phyloP scores from a whole-genome alignment of 768 basidiomycete genomes.

The Suillus fuscotomentosus region DNA sequence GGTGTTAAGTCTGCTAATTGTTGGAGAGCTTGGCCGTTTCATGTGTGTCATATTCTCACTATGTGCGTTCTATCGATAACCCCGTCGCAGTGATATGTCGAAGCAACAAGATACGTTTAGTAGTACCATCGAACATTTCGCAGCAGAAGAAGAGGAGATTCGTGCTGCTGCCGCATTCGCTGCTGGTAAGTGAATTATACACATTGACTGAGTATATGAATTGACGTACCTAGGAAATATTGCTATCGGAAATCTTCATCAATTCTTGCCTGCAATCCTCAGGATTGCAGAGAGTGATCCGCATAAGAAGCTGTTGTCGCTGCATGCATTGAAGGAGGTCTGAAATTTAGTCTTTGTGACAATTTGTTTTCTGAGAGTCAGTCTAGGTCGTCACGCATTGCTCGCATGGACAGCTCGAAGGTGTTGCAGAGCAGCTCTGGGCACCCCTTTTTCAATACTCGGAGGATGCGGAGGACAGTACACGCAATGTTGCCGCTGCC shows the following conservation, averaged over 20 bases:
- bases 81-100: conserved; percentile 73
- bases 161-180: conserved; percentile 93
- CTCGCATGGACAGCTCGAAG: conserved; percentile 78
- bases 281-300: conserved; percentile 72
- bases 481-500: conserved; percentile 92
- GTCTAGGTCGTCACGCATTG: conserved; percentile 87
- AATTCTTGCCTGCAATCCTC: conserved; percentile 85
- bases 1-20: conserved; percentile 80
- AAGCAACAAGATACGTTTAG: conserved; percentile 77
- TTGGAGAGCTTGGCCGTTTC: conserved; percentile 92
- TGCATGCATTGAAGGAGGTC: conserved; percentile 94
- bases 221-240: conserved; percentile 70
- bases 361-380: neutral
- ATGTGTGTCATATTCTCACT: conserved; percentile 47
- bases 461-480: conserved; percentile 85
- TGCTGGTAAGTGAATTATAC: conserved; percentile 52
- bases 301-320: conserved; percentile 77
- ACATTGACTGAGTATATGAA: neutral
- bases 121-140: conserved; percentile 70
- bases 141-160: conserved; percentile 79
- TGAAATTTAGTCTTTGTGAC: conserved; percentile 10
- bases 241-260: conserved; percentile 86
- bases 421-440: conserved; percentile 90
- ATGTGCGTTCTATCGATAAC: conserved; percentile 6
- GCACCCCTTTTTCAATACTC: conserved; percentile 89